Conservation (phyloP, 176 grass and related monocot species). For the Eragrostis curvula region DNA sequence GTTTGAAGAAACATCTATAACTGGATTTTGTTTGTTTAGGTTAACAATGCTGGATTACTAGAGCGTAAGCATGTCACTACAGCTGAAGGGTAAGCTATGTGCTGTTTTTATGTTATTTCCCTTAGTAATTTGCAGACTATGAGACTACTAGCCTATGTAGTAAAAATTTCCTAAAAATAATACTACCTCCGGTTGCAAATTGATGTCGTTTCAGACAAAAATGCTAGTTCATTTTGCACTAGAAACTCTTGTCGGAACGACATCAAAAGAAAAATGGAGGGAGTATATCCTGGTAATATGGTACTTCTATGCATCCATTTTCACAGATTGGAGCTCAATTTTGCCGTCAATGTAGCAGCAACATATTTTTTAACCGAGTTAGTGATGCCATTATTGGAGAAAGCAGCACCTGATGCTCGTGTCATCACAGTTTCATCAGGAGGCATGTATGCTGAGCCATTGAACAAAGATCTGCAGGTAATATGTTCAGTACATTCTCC, state of each 20-base stretch:
- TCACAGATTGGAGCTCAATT: conserved; percentile 79
- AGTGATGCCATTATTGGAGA: conserved; percentile 82
- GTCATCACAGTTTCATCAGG: conserved; percentile 88
- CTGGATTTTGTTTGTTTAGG: conserved; percentile 55
- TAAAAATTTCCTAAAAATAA: background rate
- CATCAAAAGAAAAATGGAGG: too few relatives aligned
- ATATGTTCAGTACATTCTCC: background rate
- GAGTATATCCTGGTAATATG: background rate
- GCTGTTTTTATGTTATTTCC: background rate
- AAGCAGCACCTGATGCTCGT: conserved; percentile 79
- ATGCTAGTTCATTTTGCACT: too few relatives aligned
- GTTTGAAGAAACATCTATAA: background rate
- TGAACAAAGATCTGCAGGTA: conserved; percentile 83
- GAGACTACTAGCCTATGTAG: background rate
- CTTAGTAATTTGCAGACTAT: background rate
- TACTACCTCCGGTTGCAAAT: too few relatives aligned
- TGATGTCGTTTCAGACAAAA: too few relatives aligned
- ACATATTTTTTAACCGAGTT: conserved; percentile 79
- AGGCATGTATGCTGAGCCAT: conserved; percentile 80
- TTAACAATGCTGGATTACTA: conserved; percentile 93
- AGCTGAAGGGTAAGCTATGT: conserved; percentile 65
- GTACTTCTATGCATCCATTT: background rate
- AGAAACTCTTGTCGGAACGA: too few relatives aligned
- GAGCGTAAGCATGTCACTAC: conserved; percentile 70
- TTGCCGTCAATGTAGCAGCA: conserved; percentile 89